These are phyloP conservation scores for Picocystis sp. DNA, from an alignment of 163 green algal genomes.

Conservation along the genomic window DNA sequence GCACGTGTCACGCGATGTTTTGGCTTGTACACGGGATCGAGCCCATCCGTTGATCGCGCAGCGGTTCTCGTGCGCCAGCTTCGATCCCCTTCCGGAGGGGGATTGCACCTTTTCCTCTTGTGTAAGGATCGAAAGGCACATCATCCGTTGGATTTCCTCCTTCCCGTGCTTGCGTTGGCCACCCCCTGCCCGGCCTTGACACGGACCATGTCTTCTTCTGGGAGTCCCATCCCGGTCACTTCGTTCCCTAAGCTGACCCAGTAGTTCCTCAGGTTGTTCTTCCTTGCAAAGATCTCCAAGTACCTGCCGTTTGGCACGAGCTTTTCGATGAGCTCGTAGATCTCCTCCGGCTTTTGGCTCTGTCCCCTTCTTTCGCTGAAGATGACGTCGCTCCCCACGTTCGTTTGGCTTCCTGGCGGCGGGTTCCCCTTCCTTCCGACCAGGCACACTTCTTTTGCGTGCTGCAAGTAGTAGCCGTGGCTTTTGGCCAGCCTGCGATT, in stretches of 20 bases:
- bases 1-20: too few relatives aligned
- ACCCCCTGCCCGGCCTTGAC: conserved; percentile 10
- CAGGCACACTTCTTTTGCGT: conserved; percentile 63
- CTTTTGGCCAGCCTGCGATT: conserved; percentile 80
- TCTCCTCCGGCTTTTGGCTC: conserved; percentile 89
- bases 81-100: too few relatives aligned
- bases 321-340: conserved; percentile 87
- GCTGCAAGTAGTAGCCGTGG: conserved; percentile 90
- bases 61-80: too few relatives aligned
- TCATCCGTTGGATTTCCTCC: too few relatives aligned
- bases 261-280: conserved; percentile 84
- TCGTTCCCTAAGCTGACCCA: conserved; percentile 90
- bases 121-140: too few relatives aligned
- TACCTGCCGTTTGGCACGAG: conserved; percentile 74
- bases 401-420: conserved; percentile 18
- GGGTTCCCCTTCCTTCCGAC: conserved; percentile 44
- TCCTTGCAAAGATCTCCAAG: conserved; percentile 86
- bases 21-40: too few relatives aligned
- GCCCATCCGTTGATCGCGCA: too few relatives aligned
- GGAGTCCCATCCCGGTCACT: conserved; percentile 60
- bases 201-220: conserved; percentile 25
- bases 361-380: conserved; percentile 69
- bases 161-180: too few relatives aligned
- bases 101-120: too few relatives aligned
- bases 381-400: conserved; percentile 53